Evolutionary conservation across 257 asterid species (phyloP).

Genomic region (Penstemon barbatus): DNA sequence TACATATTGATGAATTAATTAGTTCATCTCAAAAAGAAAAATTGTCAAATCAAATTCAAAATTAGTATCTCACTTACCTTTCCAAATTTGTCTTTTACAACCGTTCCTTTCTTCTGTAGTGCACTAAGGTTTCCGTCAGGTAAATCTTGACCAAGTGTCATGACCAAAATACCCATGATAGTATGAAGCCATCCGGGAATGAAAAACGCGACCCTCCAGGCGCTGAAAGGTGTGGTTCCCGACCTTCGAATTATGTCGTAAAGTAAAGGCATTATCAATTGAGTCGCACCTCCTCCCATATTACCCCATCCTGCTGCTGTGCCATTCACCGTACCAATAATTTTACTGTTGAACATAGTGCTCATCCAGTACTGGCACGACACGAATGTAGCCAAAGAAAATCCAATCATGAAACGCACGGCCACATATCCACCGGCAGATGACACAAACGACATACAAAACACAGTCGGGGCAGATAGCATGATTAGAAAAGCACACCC

Average conservation of each 20-base stretch:
- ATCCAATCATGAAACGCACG: constrained; percentile 12
- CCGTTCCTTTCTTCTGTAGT: not conserved
- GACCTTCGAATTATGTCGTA: not conserved
- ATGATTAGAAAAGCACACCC: not conserved
- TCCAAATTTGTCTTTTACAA: not conserved
- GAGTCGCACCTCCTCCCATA: constrained; percentile 3
- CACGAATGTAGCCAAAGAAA: constrained; percentile 9
- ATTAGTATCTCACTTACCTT: not conserved
- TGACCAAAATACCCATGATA: not conserved
- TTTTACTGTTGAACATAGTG: not conserved
- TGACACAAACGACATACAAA: not conserved
- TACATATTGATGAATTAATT: not conserved
- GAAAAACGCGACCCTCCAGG: constrained; percentile 1
- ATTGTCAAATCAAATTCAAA: not conserved
- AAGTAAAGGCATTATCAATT: not conserved
- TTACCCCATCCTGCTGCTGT: not conserved
- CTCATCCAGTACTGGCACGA: constrained; percentile 15
- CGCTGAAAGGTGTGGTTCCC: not conserved
- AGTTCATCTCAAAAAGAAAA: not conserved
- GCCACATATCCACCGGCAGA: not conserved
- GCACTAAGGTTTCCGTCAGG: constrained; percentile 10
- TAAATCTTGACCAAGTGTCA: constrained; percentile 1
- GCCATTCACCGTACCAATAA: not conserved
- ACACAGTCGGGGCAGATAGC: not conserved
- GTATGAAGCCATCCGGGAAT: constrained; percentile 11